Conservation (phyloP, 441 rosid genomes). For the Melianthus villosus region DNA sequence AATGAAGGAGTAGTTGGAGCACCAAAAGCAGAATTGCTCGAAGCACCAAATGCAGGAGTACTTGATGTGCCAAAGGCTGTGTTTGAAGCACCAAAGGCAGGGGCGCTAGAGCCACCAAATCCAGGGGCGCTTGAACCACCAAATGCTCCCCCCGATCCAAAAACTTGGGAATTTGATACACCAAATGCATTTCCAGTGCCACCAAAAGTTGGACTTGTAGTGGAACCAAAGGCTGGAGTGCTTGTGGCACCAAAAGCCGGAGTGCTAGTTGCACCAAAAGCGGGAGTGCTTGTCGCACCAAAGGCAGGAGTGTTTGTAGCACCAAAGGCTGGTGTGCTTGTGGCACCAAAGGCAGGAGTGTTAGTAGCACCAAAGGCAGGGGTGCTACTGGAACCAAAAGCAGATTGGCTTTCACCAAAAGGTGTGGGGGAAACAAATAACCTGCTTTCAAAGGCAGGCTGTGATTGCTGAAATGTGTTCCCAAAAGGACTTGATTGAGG, state of each 20-base stretch:
- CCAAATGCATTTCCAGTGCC: too few relatives aligned
- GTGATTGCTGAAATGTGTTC: constrained; percentile 62
- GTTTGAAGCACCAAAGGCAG: too few relatives aligned
- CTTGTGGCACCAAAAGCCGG: constrained; percentile 41
- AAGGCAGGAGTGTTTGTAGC: constrained; percentile 24
- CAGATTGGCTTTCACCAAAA: too few relatives aligned
- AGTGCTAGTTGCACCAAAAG: constrained; percentile 36
- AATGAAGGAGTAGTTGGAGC: constrained; percentile 9
- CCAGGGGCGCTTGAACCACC: constrained; percentile 24
- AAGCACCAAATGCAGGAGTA: constrained; percentile 24
- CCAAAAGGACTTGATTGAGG: constrained; percentile 64
- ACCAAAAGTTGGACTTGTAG: too few relatives aligned
- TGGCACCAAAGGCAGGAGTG: too few relatives aligned
- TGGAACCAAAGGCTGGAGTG: too few relatives aligned
- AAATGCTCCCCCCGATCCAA: constrained; percentile 18
- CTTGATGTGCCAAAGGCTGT: constrained; percentile 24
- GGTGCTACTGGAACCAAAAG: too few relatives aligned
- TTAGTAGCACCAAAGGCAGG: too few relatives aligned
- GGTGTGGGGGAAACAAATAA: constrained; percentile 57
- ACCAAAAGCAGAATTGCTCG: constrained; percentile 16
- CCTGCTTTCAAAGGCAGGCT: constrained; percentile 60
- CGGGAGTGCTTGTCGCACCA: constrained; percentile 30
- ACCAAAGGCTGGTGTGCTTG: constrained; percentile 32
- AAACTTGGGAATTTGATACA: constrained; percentile 20
- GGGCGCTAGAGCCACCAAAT: constrained; percentile 27